phyloP scores from a whole-genome alignment of 352 stramenopile species.

The Phytophthora citrophthora region DNA sequence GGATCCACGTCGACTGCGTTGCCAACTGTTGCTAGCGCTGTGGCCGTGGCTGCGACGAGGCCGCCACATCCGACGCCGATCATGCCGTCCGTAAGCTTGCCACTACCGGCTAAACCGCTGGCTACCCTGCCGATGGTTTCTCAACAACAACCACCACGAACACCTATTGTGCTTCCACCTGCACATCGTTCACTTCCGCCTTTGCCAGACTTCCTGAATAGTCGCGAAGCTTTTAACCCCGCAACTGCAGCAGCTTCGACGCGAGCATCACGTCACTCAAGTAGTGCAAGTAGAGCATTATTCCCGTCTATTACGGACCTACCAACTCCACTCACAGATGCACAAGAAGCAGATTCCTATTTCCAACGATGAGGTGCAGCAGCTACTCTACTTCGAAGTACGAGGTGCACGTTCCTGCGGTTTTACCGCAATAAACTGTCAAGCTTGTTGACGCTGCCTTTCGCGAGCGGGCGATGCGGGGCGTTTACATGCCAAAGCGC shows the following conservation, averaged over 20 bases:
- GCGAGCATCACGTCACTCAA: slow-evolving; percentile 11
- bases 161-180: slow-evolving; percentile 61
- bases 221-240: slow-evolving; percentile 64
- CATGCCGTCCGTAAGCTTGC: slow-evolving; percentile 38
- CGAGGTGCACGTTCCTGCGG: not conserved
- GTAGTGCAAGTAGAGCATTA: slow-evolving; percentile 35
- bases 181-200: slow-evolving; percentile 58
- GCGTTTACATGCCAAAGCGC: slow-evolving; percentile 81
- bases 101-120: slow-evolving; percentile 37
- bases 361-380: slow-evolving; percentile 44
- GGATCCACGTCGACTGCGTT: slow-evolving; percentile 22
- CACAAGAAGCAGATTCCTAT: slow-evolving; percentile 45
- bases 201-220: slow-evolving; percentile 72
- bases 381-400: not conserved
- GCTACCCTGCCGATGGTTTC: slow-evolving; percentile 31
- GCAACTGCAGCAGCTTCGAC: slow-evolving; percentile 19
- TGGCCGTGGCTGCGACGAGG: slow-evolving; percentile 26
- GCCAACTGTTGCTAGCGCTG: slow-evolving; percentile 28
- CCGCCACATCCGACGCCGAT: slow-evolving; percentile 31
- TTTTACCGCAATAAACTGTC: slow-evolving; percentile 72
- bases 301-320: slow-evolving; percentile 64
- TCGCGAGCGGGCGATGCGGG: slow-evolving; percentile 71
- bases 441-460: slow-evolving; percentile 85
- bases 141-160: slow-evolving; percentile 35
- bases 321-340: slow-evolving; percentile 34